A percentile compares a stretch with the other conserved stretches of the same genome.
phyloP scores from a whole-genome alignment of 1,284 basidiomycete genomes.

The Leccinum pachyderme region DNA sequence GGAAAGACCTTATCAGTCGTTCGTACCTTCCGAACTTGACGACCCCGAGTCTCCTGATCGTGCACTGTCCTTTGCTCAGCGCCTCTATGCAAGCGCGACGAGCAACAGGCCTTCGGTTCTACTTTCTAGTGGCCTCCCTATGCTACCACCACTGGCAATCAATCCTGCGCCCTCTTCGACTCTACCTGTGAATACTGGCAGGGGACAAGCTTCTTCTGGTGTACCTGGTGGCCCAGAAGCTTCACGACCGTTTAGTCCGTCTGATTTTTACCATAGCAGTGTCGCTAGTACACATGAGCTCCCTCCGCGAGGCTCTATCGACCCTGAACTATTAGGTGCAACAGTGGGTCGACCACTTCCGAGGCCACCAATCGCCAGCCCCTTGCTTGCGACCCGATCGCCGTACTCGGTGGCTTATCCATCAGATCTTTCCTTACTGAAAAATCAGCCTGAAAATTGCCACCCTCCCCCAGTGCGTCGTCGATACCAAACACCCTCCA shows the following conservation, averaged over 20 bases:
- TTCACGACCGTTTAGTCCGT: conserved; percentile 8
- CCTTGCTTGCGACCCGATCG: not conserved
- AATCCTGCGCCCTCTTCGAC: not conserved
- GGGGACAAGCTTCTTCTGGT: not conserved
- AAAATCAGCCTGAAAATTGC: not conserved
- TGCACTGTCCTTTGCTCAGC: conserved; percentile 28
- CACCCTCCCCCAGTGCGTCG: not conserved
- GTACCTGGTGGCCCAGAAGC: not conserved
- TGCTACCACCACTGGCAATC: conserved; percentile 4
- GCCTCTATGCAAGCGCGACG: conserved; percentile 30
- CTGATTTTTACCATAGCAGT: conserved; percentile 21
- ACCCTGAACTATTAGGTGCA: not conserved
- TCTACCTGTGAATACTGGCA: not conserved
- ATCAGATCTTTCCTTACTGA: not conserved
- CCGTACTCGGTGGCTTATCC: not conserved
- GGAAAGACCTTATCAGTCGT: not conserved
- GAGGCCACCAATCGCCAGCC: not conserved
- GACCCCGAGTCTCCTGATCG: conserved; percentile 2
- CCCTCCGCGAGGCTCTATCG: not conserved
- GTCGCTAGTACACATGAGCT: conserved; percentile 6
- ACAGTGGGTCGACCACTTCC: not conserved
- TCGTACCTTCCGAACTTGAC: not conserved
- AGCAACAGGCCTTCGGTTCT: conserved; percentile 4
- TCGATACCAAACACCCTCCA: not conserved
- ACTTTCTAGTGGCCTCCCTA: conserved; percentile 2